phyloP scores from a whole-genome alignment of 768 basidiomycete genomes.

The Cystobasidium onofrii region DNA sequence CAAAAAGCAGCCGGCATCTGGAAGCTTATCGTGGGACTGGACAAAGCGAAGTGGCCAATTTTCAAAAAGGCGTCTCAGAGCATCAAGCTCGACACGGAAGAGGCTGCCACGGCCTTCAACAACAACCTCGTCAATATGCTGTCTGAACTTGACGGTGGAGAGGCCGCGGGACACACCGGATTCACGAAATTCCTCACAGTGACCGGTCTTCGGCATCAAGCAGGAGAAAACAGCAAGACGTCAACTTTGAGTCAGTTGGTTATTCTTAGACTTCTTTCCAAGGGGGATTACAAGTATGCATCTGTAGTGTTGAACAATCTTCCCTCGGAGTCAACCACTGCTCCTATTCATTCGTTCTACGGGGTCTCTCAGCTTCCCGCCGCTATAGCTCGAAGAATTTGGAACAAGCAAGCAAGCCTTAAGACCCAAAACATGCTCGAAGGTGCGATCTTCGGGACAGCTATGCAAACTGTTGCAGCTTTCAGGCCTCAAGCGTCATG shows the following conservation, averaged over 20 bases:
- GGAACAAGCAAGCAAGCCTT: not conserved
- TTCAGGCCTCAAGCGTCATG: slow-evolving; percentile 47
- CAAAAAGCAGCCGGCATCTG: slow-evolving; percentile 62
- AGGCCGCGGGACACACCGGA: not conserved
- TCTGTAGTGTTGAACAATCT: not conserved
- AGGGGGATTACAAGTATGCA: not conserved
- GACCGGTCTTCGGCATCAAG: not conserved
- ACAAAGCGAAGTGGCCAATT: not conserved
- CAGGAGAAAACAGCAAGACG: not conserved
- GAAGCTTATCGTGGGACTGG: slow-evolving; percentile 52
- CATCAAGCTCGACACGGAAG: not conserved
- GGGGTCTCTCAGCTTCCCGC: not conserved
- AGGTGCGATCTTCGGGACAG: slow-evolving; percentile 33
- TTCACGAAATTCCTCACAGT: not conserved
- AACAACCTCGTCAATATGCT: not conserved
- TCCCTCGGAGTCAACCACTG: not conserved
- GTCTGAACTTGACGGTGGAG: not conserved
- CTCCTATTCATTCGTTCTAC: not conserved
- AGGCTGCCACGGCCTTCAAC: not conserved
- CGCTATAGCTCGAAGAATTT: not conserved
- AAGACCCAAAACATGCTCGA: slow-evolving; percentile 39
- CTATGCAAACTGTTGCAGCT: slow-evolving; percentile 53
- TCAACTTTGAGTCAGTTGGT: not conserved
- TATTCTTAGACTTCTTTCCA: not conserved
- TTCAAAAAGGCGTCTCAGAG: not conserved